Evolutionary conservation across 345 rosid species (phyloP), one percentile per base, ranked within the genome.

Genomic region (Gossypium herbaceum): DNA sequence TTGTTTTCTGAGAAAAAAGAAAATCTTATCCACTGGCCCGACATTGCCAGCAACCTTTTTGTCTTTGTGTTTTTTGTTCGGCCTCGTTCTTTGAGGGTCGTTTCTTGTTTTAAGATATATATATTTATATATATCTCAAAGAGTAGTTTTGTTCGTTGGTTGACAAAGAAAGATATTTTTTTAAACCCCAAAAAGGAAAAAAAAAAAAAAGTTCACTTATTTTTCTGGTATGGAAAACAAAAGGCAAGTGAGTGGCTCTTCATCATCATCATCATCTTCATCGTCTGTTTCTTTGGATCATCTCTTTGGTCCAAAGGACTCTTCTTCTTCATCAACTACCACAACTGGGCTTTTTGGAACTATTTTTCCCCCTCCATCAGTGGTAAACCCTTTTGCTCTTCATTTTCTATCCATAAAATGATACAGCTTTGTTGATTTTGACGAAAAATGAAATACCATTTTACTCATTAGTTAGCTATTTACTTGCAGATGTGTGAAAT

Each of bases 271-370:
- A 2, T 58, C 75, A 6, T 72, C 55, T n/a, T 73, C 79, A 52
- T 81, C 86, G 24, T 75, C 81, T 10, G 66, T 80, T 48, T 78
- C 82, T 69, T 76, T 89, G 66, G 93, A 86, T 84, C 83, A 85
- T 76, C 85, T 90, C 15, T 88, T 90, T 62, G 88, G 91, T 65
- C 88, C 87, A 15, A 88, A 80, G 76, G 83, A 88, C 48, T 76
- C 88, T 9, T 81, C 75, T 59, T 43, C 75, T 22, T 43, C 84
- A 25, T 56, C 87, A 19, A 78, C 88, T 9, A 75, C 89, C 25
- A 47, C 84, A 13, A 73, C 76, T 70, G 79, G 81, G 41, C 39
- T 79, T 57, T 80, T 88, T 62, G 86, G 84, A 2, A 84, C 94
- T 45, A 86, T 88, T 70, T 88, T 90, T 80, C 81, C 91, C 0